Evolutionary conservation across 371 early-diverging fungal genomes (phyloP), one percentile per base, ranked within the genome.

Genomic region (Rhizopus stolonifer): DNA sequence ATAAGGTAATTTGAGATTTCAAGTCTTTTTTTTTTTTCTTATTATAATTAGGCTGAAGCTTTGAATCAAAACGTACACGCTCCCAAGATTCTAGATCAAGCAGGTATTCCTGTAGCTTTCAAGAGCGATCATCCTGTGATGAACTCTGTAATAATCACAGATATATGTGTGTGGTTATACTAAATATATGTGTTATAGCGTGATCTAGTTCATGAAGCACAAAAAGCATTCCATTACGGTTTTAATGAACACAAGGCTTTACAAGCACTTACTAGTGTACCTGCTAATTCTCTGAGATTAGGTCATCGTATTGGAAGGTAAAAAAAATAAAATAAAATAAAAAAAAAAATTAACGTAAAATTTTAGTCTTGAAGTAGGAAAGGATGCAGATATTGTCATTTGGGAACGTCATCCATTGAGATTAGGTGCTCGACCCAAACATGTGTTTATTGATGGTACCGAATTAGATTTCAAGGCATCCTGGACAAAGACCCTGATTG

Each of bases 121-220:
- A 93, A 91, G 74, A 80, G 80, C 40, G 92, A 93, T 57, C 93
- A 93, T 62, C 90, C 91, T 10, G 88, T 91, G 8, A 64, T 82
- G 55, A 89, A 89, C 71, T 73, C 90, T 8, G 79, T 77, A 68
- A 65, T 56, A 11, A 23, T 32, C 18, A 7, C 31, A 33, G 14
- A 21, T 18, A n/a, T n/a, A n/a, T n/a, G n/a, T n/a, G n/a, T n/a
- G n/a, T n/a, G n/a, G n/a, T n/a, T n/a, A n/a, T n/a, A n/a, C n/a
- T n/a, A n/a, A n/a, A n/a, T n/a, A n/a, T n/a, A n/a, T n/a, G n/a
- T n/a, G n/a, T n/a, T n/a, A n/a, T 49, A 79, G 67, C 81, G 88
- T 66, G 76, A 85, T 56, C 70, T 93, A 9, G 63, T 87, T 23
- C 86, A 81, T 60, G 90, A 92, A 64, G 89, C 92, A 11, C 86